phyloP scores from a whole-genome alignment of 2,329 filamentous ascomycete genomes.

The Phialocephala sp. region DNA sequence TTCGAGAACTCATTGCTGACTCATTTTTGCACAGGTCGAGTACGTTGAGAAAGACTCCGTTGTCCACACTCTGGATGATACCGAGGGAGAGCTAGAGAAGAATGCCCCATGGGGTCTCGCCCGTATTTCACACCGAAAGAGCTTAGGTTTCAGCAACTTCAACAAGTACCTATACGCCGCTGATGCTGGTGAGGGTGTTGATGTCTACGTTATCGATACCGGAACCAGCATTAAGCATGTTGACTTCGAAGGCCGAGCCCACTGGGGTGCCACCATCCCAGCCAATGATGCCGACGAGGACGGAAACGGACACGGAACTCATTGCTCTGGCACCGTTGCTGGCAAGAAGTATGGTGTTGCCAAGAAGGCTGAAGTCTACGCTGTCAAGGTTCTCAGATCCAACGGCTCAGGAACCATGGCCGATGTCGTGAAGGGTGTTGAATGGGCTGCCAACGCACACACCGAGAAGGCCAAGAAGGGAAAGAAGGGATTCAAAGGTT shows the following conservation, averaged over 20 bases:
- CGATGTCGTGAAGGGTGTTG: slow-evolving; percentile 97
- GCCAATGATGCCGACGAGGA: slow-evolving; percentile 82
- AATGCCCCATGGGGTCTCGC: slow-evolving; percentile 98
- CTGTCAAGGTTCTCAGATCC: slow-evolving; percentile 97
- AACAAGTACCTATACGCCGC: slow-evolving; percentile 97
- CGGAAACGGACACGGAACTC: slow-evolving; percentile 97
- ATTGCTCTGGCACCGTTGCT: slow-evolving; percentile 97
- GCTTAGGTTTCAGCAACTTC: slow-evolving; percentile 87
- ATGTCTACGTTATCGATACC: slow-evolving; percentile 98
- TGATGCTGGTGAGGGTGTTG: slow-evolving; percentile 94
- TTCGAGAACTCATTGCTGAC: slow-evolving; percentile 28
- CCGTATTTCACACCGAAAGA: slow-evolving; percentile 92
- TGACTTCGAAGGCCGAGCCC: slow-evolving; percentile 94
- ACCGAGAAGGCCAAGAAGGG: slow-evolving; percentile 78
- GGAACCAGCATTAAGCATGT: slow-evolving; percentile 93
- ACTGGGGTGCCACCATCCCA: slow-evolving; percentile 98
- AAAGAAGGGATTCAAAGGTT: slow-evolving; percentile 97
- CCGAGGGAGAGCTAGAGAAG: slow-evolving; percentile 75
- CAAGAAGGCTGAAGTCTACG: slow-evolving; percentile 97
- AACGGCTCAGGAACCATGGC: slow-evolving; percentile 99
- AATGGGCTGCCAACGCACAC: slow-evolving; percentile 88
- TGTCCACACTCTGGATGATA: slow-evolving; percentile 76
- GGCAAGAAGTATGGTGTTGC: slow-evolving; percentile 99
- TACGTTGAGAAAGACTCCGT: slow-evolving; percentile 95
- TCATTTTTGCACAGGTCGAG: slow-evolving; percentile 71